Evolutionary conservation across 352 stramenopile genomes (phyloP).

Genomic region (Albugo candida): DNA sequence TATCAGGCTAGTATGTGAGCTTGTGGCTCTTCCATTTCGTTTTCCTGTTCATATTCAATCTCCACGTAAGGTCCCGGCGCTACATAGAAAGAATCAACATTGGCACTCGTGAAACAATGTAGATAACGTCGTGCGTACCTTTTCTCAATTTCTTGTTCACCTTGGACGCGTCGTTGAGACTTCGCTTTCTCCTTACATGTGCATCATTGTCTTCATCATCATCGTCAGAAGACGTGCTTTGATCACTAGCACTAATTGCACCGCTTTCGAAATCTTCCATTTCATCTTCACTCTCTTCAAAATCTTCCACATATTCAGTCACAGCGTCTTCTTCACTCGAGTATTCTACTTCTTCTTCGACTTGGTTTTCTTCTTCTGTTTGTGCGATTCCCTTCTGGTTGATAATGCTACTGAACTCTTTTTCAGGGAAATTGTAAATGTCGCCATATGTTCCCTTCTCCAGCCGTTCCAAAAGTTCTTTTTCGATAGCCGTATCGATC

Average conservation of each 20-base stretch:
- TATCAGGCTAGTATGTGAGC: too few relatives aligned
- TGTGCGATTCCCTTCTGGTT: slow-evolving; percentile 68
- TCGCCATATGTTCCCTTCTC: slow-evolving; percentile 96
- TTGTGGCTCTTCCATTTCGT: slow-evolving; percentile 17
- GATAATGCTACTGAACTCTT: slow-evolving; percentile 76
- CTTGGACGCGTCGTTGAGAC: too few relatives aligned
- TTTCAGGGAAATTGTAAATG: slow-evolving; percentile 99
- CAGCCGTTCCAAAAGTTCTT: slow-evolving; percentile 94
- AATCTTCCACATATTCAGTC: slow-evolving; percentile 74
- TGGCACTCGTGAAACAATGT: neutral
- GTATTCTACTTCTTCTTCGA: slow-evolving; percentile 50
- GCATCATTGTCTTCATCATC: slow-evolving; percentile 16
- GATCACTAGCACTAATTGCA: slow-evolving; percentile 36
- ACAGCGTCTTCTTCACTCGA: slow-evolving; percentile 42
- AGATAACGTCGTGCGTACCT: slow-evolving; percentile 14
- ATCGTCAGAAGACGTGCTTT: slow-evolving; percentile 22
- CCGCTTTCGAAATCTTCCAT: slow-evolving; percentile 68
- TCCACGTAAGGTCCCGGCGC: slow-evolving; percentile 52
- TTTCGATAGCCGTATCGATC: slow-evolving; percentile 91
- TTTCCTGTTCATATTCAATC: slow-evolving; percentile 76
- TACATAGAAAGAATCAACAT: neutral
- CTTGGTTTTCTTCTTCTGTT: slow-evolving; percentile 82
- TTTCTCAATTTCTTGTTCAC: slow-evolving; percentile 43
- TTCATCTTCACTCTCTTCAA: slow-evolving; percentile 87
- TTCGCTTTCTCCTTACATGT: neutral